Evolutionary conservation across 257 asterid species (phyloP), one percentile per base, ranked within the genome.

Genomic region (Solanum corneliomulleri): DNA sequence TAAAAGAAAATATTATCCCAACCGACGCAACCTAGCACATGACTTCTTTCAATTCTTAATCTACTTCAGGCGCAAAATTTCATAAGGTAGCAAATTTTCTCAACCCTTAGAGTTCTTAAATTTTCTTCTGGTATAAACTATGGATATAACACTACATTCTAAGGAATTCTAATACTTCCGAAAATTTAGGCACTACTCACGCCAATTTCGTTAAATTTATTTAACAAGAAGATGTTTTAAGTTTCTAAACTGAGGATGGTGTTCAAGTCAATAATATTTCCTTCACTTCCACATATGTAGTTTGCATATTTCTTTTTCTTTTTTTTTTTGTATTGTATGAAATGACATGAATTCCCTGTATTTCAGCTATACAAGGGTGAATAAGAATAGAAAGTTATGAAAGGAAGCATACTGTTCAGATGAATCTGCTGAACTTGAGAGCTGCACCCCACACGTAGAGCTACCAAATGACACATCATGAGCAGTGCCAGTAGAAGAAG

Each of bases 401-500:
- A 49, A 82, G 71, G 84, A 81, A 85, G 92, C 99, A 47, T 95
- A 97, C 99, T 88, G 94, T 64, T 93, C 88, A 41, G 93, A 89
- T 33, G 95, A 90, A 88, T 92, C 91, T 23, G 94, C 91, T 56
- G 96, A 91, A 87, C 88, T 92, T 60, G 94, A 87, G 84, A 82
- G 88, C 44, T 85, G 92, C 64, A 90, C 94, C 82, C 89, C 95
- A 39, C 86, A 91, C 82, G 80, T 29, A 70, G 98, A 88, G 88
- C 88, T 94, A 60, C 89, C 94, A 68, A 91, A 89, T 27, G 96
- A 90, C 90, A 94, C 92, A 66, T 93, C 98, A 64, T 92, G 95
- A 77, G 98, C 95, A 77, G 93, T 93, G 88, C 93, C 94, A 42
- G 95, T 88, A 18, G 97, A 88, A 72, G 91, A 91, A 87, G 89